Percentiles rank a stretch among this genome's conserved stretches.
These are phyloP conservation scores for Ligustrum vulgare DNA, from an alignment of 257 asterid genomes.

Conservation along the genomic window DNA sequence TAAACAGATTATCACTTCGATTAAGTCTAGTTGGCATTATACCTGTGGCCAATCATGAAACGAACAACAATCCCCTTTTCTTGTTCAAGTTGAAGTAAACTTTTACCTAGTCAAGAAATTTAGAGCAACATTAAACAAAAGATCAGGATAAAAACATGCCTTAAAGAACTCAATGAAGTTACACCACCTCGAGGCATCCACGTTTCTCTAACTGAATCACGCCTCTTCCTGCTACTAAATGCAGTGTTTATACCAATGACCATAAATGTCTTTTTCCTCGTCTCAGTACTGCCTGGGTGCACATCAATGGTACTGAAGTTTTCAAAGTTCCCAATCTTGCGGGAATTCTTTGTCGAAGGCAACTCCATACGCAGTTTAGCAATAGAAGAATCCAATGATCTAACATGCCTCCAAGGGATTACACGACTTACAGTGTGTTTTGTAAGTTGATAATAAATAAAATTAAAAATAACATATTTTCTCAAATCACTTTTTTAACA, in stretches of 20 bases:
- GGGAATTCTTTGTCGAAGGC: conserved; percentile 41
- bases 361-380: conserved; percentile 53
- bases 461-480: too few species aligned
- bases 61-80: conserved; percentile 88
- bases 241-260: conserved; percentile 84
- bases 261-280: conserved; percentile 51
- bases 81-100: conserved; percentile 54
- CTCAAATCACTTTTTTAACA: too few species aligned
- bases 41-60: conserved; percentile 93
- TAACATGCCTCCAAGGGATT: conserved; percentile 24
- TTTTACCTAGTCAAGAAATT: conserved; percentile 44
- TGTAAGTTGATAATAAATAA: too few species aligned
- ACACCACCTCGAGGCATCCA: conserved; percentile 81
- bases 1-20: background rate
- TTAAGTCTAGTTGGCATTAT: background rate
- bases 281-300: conserved; percentile 9
- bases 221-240: conserved; percentile 82
- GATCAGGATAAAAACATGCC: background rate
- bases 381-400: conserved; percentile 54
- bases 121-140: background rate
- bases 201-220: conserved; percentile 78
- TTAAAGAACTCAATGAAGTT: background rate
- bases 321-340: conserved; percentile 28
- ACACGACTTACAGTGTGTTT: background rate
- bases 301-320: conserved; percentile 21